Conservation (phyloP, 2,329 filamentous ascomycete genomes). For the Hypoxylon sp. region DNA sequence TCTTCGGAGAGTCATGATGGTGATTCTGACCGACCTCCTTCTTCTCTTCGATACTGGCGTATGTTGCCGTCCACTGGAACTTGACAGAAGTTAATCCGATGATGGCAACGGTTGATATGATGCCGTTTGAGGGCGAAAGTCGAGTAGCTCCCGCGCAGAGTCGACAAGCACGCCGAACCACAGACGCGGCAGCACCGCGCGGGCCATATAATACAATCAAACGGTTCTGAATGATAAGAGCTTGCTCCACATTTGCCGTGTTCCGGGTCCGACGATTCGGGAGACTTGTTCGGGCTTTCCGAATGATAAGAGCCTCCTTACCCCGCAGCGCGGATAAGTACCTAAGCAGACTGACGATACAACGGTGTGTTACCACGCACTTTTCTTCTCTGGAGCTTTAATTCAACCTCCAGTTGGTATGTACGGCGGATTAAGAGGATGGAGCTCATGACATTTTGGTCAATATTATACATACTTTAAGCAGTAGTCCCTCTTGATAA, state of each 20-base stretch:
- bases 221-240: background rate
- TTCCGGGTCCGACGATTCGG: background rate
- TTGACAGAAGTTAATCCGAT: background rate
- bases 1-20: background rate
- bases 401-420: background rate
- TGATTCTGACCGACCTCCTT: background rate
- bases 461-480: background rate
- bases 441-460: background rate
- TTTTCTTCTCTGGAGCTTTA: background rate
- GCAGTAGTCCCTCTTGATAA: background rate
- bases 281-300: background rate
- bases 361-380: background rate
- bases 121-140: background rate
- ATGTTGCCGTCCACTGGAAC: background rate
- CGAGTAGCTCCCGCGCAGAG: background rate
- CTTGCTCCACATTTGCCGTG: background rate
- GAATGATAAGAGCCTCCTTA: background rate
- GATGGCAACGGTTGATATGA: background rate
- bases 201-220: background rate
- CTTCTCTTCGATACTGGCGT: background rate
- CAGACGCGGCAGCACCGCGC: background rate
- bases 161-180: background rate
- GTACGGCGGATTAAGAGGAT: no score
- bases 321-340: background rate
- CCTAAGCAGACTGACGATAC: background rate